Evolutionary conservation across 1,284 basidiomycete genomes (phyloP).

Genomic region (Leccinum solheimii): DNA sequence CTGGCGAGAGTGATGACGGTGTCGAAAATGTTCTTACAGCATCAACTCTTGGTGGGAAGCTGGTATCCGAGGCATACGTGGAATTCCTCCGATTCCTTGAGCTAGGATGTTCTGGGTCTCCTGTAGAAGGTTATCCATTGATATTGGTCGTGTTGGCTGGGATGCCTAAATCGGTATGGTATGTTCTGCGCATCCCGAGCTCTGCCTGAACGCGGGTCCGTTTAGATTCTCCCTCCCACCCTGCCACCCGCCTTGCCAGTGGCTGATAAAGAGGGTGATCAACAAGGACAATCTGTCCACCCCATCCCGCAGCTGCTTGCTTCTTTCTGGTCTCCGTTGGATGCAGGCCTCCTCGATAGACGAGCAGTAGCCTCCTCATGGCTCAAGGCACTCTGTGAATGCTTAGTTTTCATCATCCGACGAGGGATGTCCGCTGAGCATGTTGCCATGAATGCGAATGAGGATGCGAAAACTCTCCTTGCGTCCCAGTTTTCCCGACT

Average conservation of each 20-base stretch:
- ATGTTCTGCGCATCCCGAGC: not conserved
- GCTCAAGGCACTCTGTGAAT: constrained; percentile 70
- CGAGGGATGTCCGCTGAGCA: constrained; percentile 28
- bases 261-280: not conserved
- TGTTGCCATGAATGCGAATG: constrained; percentile 9
- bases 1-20: constrained; percentile 35
- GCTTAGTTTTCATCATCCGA: constrained; percentile 56
- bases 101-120: constrained; percentile 74
- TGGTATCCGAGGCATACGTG: constrained; percentile 51
- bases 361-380: constrained; percentile 58
- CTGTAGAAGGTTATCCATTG: constrained; percentile 73
- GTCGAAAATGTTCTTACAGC: constrained; percentile 29
- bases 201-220: not conserved
- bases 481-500: constrained; percentile 47
- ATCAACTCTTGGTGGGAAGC: constrained; percentile 13
- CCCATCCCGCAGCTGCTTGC: constrained; percentile 56
- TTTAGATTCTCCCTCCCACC: constrained; percentile 28
- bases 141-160: constrained; percentile 79
- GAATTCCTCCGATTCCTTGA: constrained; percentile 76
- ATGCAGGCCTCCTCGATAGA: constrained; percentile 55
- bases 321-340: constrained; percentile 77
- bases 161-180: constrained; percentile 49
- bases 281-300: constrained; percentile 1
- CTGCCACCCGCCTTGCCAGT: constrained; percentile 31
- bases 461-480: constrained; percentile 36